Percentiles rank a stretch among this genome's conserved stretches.
Conservation (phyloP, 106 monocot genomes). For the Acorus gramineus region DNA sequence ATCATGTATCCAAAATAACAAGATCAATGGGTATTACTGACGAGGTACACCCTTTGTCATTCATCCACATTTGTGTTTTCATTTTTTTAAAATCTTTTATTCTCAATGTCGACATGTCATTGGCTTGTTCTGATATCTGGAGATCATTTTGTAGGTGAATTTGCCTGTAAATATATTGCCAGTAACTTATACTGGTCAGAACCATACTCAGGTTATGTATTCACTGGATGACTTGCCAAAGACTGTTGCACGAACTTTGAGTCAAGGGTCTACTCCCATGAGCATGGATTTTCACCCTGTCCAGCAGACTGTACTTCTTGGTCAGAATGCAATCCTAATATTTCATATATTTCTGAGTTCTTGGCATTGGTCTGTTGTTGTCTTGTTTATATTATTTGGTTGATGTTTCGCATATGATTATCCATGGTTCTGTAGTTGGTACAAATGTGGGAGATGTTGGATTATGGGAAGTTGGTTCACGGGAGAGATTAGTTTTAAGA, state of each 20-base stretch:
- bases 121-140: background rate
- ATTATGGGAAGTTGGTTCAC: conserved; percentile 38
- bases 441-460: conserved; percentile 51
- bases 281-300: conserved; percentile 50
- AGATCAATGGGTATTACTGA: conserved; percentile 56
- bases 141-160: conserved; percentile 29
- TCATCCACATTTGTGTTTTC: background rate
- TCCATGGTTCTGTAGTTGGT: conserved; percentile 24
- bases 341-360: no score
- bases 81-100: background rate
- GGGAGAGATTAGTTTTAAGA: conserved; percentile 28
- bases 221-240: conserved; percentile 32
- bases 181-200: conserved; percentile 33
- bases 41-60: conserved; percentile 39
- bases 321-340: conserved; percentile 3
- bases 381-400: no score
- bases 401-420: background rate
- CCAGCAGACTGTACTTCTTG: conserved; percentile 38
- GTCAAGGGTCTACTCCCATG: conserved; percentile 32
- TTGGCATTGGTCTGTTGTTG: no score
- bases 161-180: conserved; percentile 57
- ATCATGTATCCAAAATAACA: conserved; percentile 48
- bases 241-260: conserved; percentile 21
- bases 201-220: conserved; percentile 17
- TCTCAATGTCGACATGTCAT: background rate